Conservation (phyloP, 495 filamentous ascomycete species). For the Penicillium canescens region DNA sequence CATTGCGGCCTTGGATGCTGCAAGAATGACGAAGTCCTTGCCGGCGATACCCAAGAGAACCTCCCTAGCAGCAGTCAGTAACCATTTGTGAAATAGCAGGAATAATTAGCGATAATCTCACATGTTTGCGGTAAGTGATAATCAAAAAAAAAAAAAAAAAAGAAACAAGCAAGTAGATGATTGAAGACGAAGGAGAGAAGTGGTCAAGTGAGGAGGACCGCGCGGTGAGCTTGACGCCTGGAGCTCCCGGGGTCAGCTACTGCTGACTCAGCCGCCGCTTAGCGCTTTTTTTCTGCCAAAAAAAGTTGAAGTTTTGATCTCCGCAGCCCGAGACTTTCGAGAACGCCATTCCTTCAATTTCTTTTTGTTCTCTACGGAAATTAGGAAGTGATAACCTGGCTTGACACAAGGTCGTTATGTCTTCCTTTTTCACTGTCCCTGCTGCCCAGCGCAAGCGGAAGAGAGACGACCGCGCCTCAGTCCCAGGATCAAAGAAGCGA, state of each 20-base stretch:
- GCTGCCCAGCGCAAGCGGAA: slow-evolving; percentile 81
- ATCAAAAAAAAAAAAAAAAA: slow-evolving; percentile 6
- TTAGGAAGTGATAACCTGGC: slow-evolving; percentile 1
- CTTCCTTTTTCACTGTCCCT: slow-evolving; percentile 83
- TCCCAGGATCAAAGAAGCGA: slow-evolving; percentile 57
- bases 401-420: slow-evolving; percentile 51
- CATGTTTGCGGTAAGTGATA: slow-evolving; percentile 30
- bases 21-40: slow-evolving; percentile 97
- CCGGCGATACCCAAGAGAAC: slow-evolving; percentile 96
- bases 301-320: slow-evolving; percentile 37
- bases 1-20: slow-evolving; percentile 96
- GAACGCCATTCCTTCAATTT: slow-evolving; percentile 8
- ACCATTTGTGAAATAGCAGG: background rate
- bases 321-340: slow-evolving; percentile 13
- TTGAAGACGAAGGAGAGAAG: slow-evolving; percentile 15
- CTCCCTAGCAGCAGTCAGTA: slow-evolving; percentile 66
- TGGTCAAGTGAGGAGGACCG: slow-evolving; percentile 28
- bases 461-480: slow-evolving; percentile 50
- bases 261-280: slow-evolving; percentile 43
- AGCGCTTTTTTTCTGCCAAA: slow-evolving; percentile 38
- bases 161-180: slow-evolving; percentile 12
- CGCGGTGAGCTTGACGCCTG: slow-evolving; percentile 49
- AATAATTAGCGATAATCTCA: slow-evolving; percentile 12
- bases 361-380: background rate
- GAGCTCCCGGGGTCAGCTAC: slow-evolving; percentile 40